phyloP scores from a whole-genome alignment of 257 asterid species.

The Ehretia macrophylla region DNA sequence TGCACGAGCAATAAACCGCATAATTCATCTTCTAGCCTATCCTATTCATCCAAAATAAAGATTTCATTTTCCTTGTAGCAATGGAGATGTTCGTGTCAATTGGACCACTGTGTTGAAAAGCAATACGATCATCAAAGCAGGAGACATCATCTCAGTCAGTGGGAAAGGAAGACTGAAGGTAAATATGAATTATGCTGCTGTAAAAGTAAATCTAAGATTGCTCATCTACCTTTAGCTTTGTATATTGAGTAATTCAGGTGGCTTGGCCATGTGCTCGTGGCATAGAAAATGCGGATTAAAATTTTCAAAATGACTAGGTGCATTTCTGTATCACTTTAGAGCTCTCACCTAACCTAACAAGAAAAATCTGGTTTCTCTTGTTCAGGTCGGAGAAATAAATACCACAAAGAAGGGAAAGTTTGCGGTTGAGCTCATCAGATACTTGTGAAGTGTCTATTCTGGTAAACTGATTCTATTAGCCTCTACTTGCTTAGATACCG shows the following conservation, averaged over 20 bases:
- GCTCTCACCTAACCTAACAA: not conserved
- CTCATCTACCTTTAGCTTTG: not conserved
- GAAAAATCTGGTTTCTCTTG: not conserved
- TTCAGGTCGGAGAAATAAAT: slow-evolving; percentile 77
- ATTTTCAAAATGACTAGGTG: not conserved
- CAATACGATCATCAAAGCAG: slow-evolving; percentile 58
- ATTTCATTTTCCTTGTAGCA: slow-evolving; percentile 32
- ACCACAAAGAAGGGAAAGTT: slow-evolving; percentile 76
- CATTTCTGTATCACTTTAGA: not conserved
- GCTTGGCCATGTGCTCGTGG: no score
- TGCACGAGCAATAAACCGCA: no score
- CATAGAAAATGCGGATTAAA: not conserved
- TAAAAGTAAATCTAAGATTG: not conserved
- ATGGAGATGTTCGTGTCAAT: slow-evolving; percentile 86
- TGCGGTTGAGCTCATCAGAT: slow-evolving; percentile 70
- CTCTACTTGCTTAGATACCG: no score
- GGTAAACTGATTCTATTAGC: no score
- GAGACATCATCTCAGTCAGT: slow-evolving; percentile 72
- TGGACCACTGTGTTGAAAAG: slow-evolving; percentile 68
- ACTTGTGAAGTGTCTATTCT: slow-evolving; percentile 27
- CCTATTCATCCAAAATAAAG: not conserved
- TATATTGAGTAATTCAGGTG: not conserved
- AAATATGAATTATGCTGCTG: not conserved
- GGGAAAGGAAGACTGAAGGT: slow-evolving; percentile 86
- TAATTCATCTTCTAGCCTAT: not conserved